Conservation (phyloP, 768 basidiomycete species). For the Termitomyces sp. region DNA sequence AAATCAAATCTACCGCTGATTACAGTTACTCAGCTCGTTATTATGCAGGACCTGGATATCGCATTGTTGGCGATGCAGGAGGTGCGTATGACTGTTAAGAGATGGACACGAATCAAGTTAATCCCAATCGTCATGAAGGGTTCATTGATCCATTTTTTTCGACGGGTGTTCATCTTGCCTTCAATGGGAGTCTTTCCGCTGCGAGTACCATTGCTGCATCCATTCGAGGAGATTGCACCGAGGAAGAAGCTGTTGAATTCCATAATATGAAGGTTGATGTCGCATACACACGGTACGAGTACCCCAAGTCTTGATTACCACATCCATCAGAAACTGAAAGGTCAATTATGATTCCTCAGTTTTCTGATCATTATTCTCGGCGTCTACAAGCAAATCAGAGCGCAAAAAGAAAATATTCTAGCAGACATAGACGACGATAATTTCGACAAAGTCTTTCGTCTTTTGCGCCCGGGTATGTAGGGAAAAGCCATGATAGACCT, state of each 20-base stretch:
- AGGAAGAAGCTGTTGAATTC: conserved; percentile 19
- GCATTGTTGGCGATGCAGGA: conserved; percentile 35
- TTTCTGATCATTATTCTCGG: conserved; percentile 30
- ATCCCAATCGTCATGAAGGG: conserved; percentile 16
- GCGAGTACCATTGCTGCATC: conserved; percentile 19
- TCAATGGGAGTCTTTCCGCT: conserved; percentile 27
- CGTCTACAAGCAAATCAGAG: conserved; percentile 37
- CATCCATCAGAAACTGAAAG: background rate
- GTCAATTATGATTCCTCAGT: conserved; percentile 8
- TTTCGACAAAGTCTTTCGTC: conserved; percentile 35
- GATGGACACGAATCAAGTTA: too few species aligned
- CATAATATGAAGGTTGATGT: conserved; percentile 22
- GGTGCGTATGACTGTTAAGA: conserved; percentile 18
- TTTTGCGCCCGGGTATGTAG: conserved; percentile 21
- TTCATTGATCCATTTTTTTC: conserved; percentile 41
- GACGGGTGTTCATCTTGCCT: conserved; percentile 29
- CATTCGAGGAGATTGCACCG: conserved; percentile 19
- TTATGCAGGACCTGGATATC: background rate
- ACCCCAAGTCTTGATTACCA: background rate
- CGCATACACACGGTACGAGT: conserved; percentile 23
- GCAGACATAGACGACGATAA: conserved; percentile 32
- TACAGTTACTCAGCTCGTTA: background rate
- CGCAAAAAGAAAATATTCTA: conserved; percentile 27
- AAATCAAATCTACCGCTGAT: background rate
- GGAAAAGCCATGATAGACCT: background rate